Evolutionary conservation across 2,329 filamentous ascomycete species (phyloP), one percentile per base, ranked within the genome.

Genomic region (Pseudogymnoascus sp.): DNA sequence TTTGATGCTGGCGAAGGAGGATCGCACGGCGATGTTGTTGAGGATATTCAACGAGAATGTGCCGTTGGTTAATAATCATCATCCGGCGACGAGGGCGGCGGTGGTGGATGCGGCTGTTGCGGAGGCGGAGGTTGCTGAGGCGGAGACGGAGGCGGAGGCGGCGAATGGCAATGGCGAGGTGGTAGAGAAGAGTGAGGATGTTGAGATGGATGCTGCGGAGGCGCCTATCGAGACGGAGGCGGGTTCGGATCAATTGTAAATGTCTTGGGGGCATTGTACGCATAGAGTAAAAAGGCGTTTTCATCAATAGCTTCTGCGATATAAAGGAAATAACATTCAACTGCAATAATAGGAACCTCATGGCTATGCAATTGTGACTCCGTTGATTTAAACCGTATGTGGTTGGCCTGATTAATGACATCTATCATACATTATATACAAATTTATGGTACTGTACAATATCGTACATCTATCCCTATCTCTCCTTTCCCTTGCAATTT

Each of bases 1-100:
- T 75, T 84, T 99, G 62, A 99, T 99, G 95, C 81, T 99, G 72
- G 93, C 95, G 60, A 99, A 99, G 79, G 95, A 99, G 75, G 95
- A 99, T 68, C 86, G 95, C 14, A 88, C 87, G 23, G 95, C 95
- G 0, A 96, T 97, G 91, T 79, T 97, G 69, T 81, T 97, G 67
- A 84, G 95, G 21, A 81, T 99, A 65, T 99, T 89, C 78, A 96
- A 97, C 73, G 93, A 97, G 70, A 89, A 89, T 28, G 89, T 90
- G 0, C 91, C 91, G 3, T 81, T 96, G 59, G 83, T 96, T 66
- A 96, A 72, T 73, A 82, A 80, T 61, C 73, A 75, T 7, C 67
- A 73, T 40, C 69, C 68, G 1, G 64, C 60, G 6, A 68, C 73
- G 36, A 69, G 67, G 36, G 67, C 67, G 50, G 50, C 28, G 8